Base-by-base conservation (phyloP, 1,284 basidiomycete species). In the Hemileia vastatrix region DNA sequence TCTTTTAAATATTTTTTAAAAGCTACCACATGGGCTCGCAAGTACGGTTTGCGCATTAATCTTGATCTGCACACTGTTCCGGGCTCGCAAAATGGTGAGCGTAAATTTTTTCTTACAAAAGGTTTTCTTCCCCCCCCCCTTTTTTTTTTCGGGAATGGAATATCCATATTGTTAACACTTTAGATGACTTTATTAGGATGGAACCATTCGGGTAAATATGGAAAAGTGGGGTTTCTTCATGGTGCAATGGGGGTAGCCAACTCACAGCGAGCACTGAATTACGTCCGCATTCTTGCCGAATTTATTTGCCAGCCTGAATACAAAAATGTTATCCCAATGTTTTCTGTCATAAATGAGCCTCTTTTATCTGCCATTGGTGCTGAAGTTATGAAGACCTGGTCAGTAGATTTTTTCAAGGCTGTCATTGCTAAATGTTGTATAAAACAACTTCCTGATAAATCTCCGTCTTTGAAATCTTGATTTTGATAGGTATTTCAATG, bases 401-500 rank as follows among this genome's bases (percentile, higher is more conserved):
- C n/a, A n/a, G n/a, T n/a, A n/a, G n/a, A n/a, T n/a, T n/a, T n/a
- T n/a, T n/a, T n/a, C n/a, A n/a, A n/a, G n/a, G n/a, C n/a, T n/a
- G n/a, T n/a, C n/a, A n/a, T n/a, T n/a, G n/a, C n/a, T n/a, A n/a
- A n/a, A n/a, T n/a, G n/a, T n/a, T n/a, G n/a, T n/a, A n/a, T n/a
- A n/a, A n/a, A n/a, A n/a, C n/a, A n/a, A n/a, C n/a, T n/a, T n/a
- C n/a, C n/a, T n/a, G n/a, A n/a, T n/a, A n/a, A n/a, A n/a, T n/a
- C n/a, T n/a, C n/a, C n/a, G n/a, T n/a, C n/a, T n/a, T n/a, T n/a
- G n/a, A n/a, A n/a, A 47, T 47, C 21, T 45, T 45, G 2, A n/a
- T 45, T 3, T 2, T 13, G 11, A 11, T 69, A 83, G 83, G 70
- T 88, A 88, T 76, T 75, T 85, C 53, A 81, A 90, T 77, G 85